Evolutionary conservation across 768 basidiomycete genomes (phyloP), one percentile per base, ranked within the genome.

Genomic region (Tricholoma sp.): DNA sequence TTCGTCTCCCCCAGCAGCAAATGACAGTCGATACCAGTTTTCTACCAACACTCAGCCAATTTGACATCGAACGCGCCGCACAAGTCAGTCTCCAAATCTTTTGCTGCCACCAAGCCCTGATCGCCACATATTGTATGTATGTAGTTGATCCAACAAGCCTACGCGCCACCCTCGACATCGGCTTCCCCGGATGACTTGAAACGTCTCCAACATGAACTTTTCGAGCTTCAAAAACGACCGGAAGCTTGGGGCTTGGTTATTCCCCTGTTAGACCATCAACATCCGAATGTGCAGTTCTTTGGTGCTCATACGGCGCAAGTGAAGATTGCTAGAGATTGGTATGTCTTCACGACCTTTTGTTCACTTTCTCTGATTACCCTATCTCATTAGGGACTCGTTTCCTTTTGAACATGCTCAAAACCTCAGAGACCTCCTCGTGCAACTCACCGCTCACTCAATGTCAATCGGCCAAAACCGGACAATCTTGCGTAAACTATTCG

Each of bases 251-350:
- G 89, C 8, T 74, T 94, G 49, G 83, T 93, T 18, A 78, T 89
- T 34, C 91, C 91, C 0, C 79, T 94, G 60, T 72, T 94, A 22
- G 78, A 84, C 12, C 77, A 88, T 64, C 72, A 76, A 27, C 88
- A 95, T 69, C 79, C 79, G 53, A 92, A 92, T 65, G 91, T 96
- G 9, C 89, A 94, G 68, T 98, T 96, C 79, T 96, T 93, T 66
- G 93, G 94, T 2, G 94, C 94, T 4, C 94, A 97, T 64, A 97
- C 92, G 0, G 83, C 88, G 2, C 92, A 95, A 67, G 90, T 95
- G 59, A 98, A 98, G 80, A 92, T 96, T 61, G 85, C 89, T 12
- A 77, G 94, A 61, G 94, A 96, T 69, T 96, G 94, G 94, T 94
- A 68, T 61, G 81, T 69, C 2, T 43, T 27, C 24, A 27, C 24